Base-by-base conservation (phyloP, 2,329 filamentous ascomycete genomes). In the Phaeosphaeriaceae sp. region DNA sequence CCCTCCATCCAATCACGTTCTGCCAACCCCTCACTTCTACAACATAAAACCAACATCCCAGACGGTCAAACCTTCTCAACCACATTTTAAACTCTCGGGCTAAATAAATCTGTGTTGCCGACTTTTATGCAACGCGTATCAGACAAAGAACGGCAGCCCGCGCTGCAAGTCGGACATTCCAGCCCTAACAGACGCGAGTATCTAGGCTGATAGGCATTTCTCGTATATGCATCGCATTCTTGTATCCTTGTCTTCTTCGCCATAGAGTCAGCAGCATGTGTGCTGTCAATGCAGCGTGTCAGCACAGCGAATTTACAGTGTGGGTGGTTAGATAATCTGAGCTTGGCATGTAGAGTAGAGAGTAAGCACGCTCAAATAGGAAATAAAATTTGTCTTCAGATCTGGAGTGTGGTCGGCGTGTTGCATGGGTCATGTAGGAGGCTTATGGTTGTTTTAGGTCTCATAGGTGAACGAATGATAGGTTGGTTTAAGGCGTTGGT, bases 291-390 rank as follows among this genome's bases (percentile, higher is more conserved):
- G 33, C 33, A 20, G 34, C 49, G 56, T 58, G 60, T 65, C 61
- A 65, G 61, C 61, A 52, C 61, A 35, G 58, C 61, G 33, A 57
- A 52, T 44, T 8, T 50, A 50, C 30, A 38, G 46, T 48, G 48
- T 18, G 34, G 15, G 6, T n/a, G 17, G 35, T 64, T 60, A 63
- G 42, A 33, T 64, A 60, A 64, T 36, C 48, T 6, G 43, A 6
- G 23, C 15, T n/a, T 43, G 42, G 47, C 50, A 33, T 43, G 51
- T 41, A 12, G 46, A 18, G 30, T 13, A 50, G 50, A 35, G 20
- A 13, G 18, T 39, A 13, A 21, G 37, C 34, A 21, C 34, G 13
- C n/a, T 33, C 9, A 13, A 16, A 12, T 33, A 13, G 13, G 30
- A 16, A 33, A 33, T 3, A 26, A 11, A 11, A 8, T 8, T 26